A percentile compares a stretch with the other conserved stretches of the same genome.
These are phyloP conservation scores for Glycine tomentella DNA, from an alignment of 306 rosid genomes.

Conservation along the genomic window DNA sequence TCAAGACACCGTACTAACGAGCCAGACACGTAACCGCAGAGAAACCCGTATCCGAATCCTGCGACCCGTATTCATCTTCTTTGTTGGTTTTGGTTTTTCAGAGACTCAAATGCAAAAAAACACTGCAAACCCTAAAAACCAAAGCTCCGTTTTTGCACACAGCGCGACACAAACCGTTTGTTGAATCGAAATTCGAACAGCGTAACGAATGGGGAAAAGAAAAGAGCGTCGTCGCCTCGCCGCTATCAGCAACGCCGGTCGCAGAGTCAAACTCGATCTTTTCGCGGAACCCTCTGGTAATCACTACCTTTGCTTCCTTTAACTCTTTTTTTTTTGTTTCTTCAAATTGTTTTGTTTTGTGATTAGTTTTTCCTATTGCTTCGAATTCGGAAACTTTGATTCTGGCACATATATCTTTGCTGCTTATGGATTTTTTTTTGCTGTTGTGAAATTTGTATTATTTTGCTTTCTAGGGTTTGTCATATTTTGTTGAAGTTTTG, in stretches of 20 bases:
- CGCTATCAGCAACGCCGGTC: slow-evolving; percentile 83
- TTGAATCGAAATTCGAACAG: slow-evolving; percentile 28
- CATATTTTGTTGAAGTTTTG: too few relatives aligned
- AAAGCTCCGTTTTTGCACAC: neutral
- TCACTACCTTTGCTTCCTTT: neutral
- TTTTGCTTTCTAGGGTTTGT: too few relatives aligned
- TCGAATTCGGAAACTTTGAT: slow-evolving; percentile 3
- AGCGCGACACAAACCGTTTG: neutral
- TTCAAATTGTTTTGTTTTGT: neutral
- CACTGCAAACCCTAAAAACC: slow-evolving; percentile 43
- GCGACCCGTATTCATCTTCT: neutral
- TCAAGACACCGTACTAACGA: neutral
- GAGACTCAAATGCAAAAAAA: neutral
- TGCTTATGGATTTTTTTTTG: neutral
- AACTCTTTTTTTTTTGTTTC: neutral
- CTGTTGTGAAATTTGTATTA: too few relatives aligned
- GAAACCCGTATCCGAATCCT: neutral
- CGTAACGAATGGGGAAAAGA: slow-evolving; percentile 83
- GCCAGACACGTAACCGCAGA: neutral
- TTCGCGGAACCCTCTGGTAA: slow-evolving; percentile 98
- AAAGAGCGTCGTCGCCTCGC: slow-evolving; percentile 98
- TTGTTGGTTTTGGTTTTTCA: neutral
- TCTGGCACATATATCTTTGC: neutral
- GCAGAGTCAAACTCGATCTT: slow-evolving; percentile 98
- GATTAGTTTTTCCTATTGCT: neutral